Base-by-base conservation (phyloP, 2,329 filamentous ascomycete species). In the Aspergillus proliferans region DNA sequence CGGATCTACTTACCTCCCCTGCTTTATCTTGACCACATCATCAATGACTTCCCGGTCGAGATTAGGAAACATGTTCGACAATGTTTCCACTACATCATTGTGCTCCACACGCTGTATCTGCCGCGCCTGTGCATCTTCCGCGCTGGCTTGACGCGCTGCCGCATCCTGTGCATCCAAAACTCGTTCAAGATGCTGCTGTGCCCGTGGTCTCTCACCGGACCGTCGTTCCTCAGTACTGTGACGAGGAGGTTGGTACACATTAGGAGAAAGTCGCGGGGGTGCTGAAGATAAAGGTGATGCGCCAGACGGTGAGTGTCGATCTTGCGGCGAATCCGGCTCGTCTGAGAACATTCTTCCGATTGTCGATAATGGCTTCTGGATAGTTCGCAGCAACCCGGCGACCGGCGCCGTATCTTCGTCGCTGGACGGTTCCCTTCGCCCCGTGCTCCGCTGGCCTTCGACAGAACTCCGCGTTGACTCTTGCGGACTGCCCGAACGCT, bases 31-130 rank as follows among this genome's bases (percentile, higher is more conserved):
- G 22, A 98, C 93, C 38, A 98, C 93, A 72, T 98, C 93, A 61
- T 91, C 91, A 64, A 98, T 97, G 34, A 98, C 81, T 44, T 98
- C 94, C 61, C 84, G 83, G 68, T 98, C 93, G 45, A 98, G 75
- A 64, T 94, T 90, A 1, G 93, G 93, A 67, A 98, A 98, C 93
- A 98, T 98, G 59, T 89, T 87, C 43, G 88, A 85, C 49, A 98
- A 73, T 33, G 93, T 97, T 72, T 97, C 93, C 2, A 97, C 92
- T 6, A 98, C 84, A 59, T 90, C 92, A 47, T 82, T 78, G 69
- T 97, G 91, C 75, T 98, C 93, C 48, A 86, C 85, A 33, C 84
- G 78, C 58, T 93, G 84, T 52, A 97, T 82, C 14, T 87, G 78
- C 56, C 90, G 82, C 6, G 92, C 92, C 67, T 98, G 88, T 8